Evolutionary conservation across 2,329 filamentous ascomycete genomes (phyloP).

Genomic region (Diaporthe citri): DNA sequence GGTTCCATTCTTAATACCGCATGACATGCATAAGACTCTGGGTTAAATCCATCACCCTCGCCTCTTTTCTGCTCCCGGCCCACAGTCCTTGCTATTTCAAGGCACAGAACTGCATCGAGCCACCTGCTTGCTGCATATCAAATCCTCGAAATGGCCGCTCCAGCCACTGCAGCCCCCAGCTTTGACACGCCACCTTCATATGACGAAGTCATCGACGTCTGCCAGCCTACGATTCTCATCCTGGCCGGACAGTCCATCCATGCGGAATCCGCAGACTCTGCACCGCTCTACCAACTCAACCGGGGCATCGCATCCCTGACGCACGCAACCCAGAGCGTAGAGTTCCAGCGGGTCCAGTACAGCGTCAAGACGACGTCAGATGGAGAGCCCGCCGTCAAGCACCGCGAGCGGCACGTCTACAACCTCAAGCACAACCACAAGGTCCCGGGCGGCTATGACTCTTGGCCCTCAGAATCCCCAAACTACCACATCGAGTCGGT

Average conservation of each 20-base stretch:
- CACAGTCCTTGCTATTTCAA: neutral
- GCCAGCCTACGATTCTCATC: slow-evolving; percentile 45
- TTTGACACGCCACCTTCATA: neutral
- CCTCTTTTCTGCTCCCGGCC: neutral
- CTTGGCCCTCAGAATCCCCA: slow-evolving; percentile 42
- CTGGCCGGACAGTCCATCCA: slow-evolving; percentile 45
- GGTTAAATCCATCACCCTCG: neutral
- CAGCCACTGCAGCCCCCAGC: neutral
- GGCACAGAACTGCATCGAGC: neutral
- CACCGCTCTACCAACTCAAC: slow-evolving; percentile 46
- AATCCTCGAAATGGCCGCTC: neutral
- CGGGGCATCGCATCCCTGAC: slow-evolving; percentile 42
- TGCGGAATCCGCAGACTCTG: slow-evolving; percentile 42
- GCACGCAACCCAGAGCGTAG: slow-evolving; percentile 41
- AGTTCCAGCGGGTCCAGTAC: slow-evolving; percentile 45
- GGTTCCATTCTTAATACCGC: neutral
- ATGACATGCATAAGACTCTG: neutral
- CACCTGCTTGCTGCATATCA: neutral
- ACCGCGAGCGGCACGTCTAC: slow-evolving; percentile 43
- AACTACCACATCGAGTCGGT: slow-evolving; percentile 43
- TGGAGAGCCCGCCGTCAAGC: slow-evolving; percentile 40
- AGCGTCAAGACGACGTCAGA: slow-evolving; percentile 38
- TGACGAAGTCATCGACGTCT: slow-evolving; percentile 9
- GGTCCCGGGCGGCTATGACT: neutral
- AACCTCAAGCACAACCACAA: slow-evolving; percentile 42